Evolutionary conservation across 176 grass and related monocot species (phyloP).

Genomic region (Neostapfia colusana): DNA sequence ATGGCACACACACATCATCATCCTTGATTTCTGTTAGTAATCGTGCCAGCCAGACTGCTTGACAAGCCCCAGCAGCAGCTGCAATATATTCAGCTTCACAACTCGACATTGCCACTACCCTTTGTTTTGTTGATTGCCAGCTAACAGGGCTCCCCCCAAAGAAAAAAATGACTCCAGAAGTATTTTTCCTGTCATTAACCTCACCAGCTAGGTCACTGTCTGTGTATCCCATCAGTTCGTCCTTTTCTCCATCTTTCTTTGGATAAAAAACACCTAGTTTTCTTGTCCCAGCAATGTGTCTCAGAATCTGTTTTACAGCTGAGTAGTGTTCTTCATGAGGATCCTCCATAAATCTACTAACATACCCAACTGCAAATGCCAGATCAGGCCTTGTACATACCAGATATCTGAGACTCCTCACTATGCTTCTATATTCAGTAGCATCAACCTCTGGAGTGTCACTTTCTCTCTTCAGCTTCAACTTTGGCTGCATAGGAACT

Average conservation of each 20-base stretch:
- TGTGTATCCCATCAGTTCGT: not conserved
- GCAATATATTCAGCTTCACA: not conserved
- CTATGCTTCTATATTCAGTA: accelerated
- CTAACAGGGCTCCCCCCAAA: not conserved
- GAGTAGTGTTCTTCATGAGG: no score
- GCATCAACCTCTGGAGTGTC: not conserved
- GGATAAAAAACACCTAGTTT: no score
- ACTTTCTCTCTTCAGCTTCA: not conserved
- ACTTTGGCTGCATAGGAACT: not conserved
- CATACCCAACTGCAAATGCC: not conserved
- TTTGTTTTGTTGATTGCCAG: not conserved
- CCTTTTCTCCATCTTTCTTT: no score
- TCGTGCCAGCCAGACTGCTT: not conserved
- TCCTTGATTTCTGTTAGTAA: not conserved
- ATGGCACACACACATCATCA: no score
- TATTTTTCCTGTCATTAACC: not conserved
- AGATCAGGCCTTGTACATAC: not conserved
- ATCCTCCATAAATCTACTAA: not conserved
- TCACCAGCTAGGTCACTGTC: not conserved
- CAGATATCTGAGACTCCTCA: not conserved
- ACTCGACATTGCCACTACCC: not conserved
- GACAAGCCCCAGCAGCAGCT: not conserved
- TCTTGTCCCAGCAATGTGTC: not conserved
- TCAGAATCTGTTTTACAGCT: not conserved
- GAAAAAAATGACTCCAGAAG: not conserved